Conservation (phyloP, 2,329 filamentous ascomycete species). For the Aciculosporium take region DNA sequence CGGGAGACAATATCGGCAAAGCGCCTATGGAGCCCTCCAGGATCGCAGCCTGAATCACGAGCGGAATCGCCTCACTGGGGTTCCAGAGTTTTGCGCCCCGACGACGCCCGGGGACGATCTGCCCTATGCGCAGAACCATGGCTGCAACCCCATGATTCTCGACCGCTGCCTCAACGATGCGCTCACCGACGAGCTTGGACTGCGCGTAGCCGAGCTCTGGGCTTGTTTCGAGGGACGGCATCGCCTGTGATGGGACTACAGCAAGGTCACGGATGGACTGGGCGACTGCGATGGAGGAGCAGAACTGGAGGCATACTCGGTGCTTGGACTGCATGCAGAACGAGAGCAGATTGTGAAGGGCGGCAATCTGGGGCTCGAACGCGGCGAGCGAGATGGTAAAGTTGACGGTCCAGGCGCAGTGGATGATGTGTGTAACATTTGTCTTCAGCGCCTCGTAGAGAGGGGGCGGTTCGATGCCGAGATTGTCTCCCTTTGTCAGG, state of each 20-base stretch:
- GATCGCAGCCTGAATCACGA: constrained; percentile 30
- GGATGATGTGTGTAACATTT: constrained; percentile 29
- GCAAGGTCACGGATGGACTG: constrained; percentile 22
- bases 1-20: constrained; percentile 21
- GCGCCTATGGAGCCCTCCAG: constrained; percentile 14
- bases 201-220: constrained; percentile 29
- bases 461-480: constrained; percentile 6
- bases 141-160: constrained; percentile 16
- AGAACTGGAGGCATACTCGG: constrained; percentile 30
- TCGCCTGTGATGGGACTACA: constrained; percentile 20
- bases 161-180: constrained; percentile 23
- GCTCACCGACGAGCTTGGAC: constrained; percentile 25
- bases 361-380: constrained; percentile 33
- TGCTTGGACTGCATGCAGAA: constrained; percentile 18
- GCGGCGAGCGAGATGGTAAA: constrained; percentile 37
- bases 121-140: constrained; percentile 31
- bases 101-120: constrained; percentile 32
- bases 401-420: constrained; percentile 41
- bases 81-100: constrained; percentile 32
- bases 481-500: constrained; percentile 4
- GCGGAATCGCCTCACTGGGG: constrained; percentile 32
- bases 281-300: constrained; percentile 30
- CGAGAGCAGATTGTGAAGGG: constrained; percentile 28
- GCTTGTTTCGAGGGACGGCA: constrained; percentile 22
- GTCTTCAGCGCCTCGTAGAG: constrained; percentile 15